Base-by-base conservation (phyloP, 768 basidiomycete genomes). In the Hericium rajendrae region DNA sequence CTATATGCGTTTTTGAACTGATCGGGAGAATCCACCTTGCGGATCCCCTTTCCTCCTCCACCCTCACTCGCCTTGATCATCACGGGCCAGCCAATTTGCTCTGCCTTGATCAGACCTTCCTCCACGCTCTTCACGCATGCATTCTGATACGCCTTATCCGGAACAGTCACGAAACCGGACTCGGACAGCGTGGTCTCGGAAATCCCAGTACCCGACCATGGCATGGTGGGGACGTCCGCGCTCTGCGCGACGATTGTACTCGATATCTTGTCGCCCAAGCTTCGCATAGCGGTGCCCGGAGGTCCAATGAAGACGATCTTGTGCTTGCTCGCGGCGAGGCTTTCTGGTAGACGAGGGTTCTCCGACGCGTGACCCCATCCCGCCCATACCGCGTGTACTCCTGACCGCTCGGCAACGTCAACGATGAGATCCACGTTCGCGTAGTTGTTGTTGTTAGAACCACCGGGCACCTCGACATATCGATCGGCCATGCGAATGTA, bases 41-140 rank as follows among this genome's bases (percentile, higher is more conserved):
- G 80, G 59, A 99, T 99, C 73, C 97, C 97, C 72, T 99, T 99
- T 58, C 97, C 97, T 71, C 97, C 97, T 64, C 97, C 97, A 62
- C 97, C 97, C 72, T 99, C 97, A 62, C 90, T 93, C 5, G 97
- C 97, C 77, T 99, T 99, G 76, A 99, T 98, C 97, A 99, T 99
- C 61, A 99, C 84, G 0, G 97, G 97, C 79, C 82, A 98, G 11
- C 95, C 94, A 53, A 99, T 97, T 68, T 83, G 73, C 69, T 92
- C 86, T 0, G 95, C 91, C 66, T 79, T 84, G 60, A 75, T 72
- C 57, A 98, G 69, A 20, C 97, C 97, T 61, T 97, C 86, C 69
- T 93, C 92, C 48, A 94, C 91, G 43, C 73, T 81, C 50, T 81
- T 86, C 6, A 98, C 87, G 67, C 97, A 99, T 12, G 97, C 97